Conservation (phyloP, 352 stramenopile species). For the Globisporangium spiculum region DNA sequence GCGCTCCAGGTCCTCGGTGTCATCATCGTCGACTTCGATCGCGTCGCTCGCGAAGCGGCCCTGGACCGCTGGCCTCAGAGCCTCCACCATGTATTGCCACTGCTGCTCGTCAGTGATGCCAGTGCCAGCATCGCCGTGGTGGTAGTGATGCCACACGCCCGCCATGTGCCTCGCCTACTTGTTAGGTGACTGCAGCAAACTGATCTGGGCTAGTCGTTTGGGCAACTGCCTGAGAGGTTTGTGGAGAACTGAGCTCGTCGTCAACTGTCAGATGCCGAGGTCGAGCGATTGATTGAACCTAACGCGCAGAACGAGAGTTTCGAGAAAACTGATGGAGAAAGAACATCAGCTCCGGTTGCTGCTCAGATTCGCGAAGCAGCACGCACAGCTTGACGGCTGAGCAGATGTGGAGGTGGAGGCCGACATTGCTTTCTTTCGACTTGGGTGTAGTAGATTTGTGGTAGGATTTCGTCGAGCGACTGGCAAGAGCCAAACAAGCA, state of each 20-base stretch:
- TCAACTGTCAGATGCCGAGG: conserved; percentile 4
- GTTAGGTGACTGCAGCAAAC: too few species aligned
- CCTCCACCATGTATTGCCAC: background rate
- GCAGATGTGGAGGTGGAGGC: too few species aligned
- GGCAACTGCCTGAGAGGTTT: background rate
- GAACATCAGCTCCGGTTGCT: background rate
- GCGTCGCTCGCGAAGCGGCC: conserved; percentile 8
- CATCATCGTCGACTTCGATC: background rate
- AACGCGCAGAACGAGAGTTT: background rate
- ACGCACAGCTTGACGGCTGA: too few species aligned
- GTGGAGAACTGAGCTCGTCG: background rate
- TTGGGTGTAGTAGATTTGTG: too few species aligned
- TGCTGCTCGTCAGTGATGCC: background rate
- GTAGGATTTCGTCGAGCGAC: too few species aligned
- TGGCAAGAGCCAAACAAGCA: too few species aligned
- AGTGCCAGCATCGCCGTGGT: background rate
- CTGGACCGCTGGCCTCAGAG: background rate
- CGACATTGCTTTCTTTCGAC: too few species aligned
- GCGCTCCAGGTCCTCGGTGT: background rate
- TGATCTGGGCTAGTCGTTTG: background rate
- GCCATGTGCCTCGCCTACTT: background rate
- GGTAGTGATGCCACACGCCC: background rate
- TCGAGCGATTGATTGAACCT: background rate
- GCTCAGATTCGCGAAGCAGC: too few species aligned
- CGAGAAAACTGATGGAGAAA: background rate